Base-by-base conservation (phyloP, 306 rosid species). In the Fagus sylvatica region DNA sequence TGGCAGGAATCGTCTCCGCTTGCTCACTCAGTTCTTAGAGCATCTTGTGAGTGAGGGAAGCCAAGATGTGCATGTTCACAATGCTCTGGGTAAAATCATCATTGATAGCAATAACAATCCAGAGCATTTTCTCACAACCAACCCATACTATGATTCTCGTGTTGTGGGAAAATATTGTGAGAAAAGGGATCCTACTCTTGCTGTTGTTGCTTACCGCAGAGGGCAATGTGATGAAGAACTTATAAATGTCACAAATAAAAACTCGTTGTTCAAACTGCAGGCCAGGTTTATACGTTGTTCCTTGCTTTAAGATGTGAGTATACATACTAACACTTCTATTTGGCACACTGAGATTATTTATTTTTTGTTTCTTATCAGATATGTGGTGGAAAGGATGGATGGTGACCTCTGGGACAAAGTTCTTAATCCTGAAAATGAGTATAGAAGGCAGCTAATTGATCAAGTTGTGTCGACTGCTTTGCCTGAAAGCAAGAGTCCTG, bases 401-500 rank as follows among this genome's bases (percentile, higher is more conserved):
- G 94, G 59, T 83, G 99, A 96, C 80, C 96, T 96, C 48, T 96
- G 99, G 99, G 99, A 89, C 37, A 90, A 85, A 42, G 99, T 86
- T 80, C 99, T 96, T 82, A 83, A 22, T 73, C 98, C 99, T 22
- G 99, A 96, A n/a, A 96, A 96, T 91, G 82, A 61, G 53, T 96
- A 82, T 76, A 89, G 99, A 84, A 93, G 98, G 84, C 99, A 96
- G 83, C 96, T 96, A 73, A 96, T 96, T 53, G 99, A 93, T 88
- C 99, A 95, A 84, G 98, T 95, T 71, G 98, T 96, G 57, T 93
- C 99, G 64, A 93, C 99, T 53, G 99, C 99, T 83, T 86, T 96
- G 81, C 99, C 99, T 8, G 99, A 96, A 86, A 96, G 99, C 97
- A 96, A 96, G 87, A 96, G 98, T 84, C 99, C 99, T 3, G 99